Percentiles rank a stretch among this genome's conserved stretches.
Evolutionary conservation across 2,329 filamentous ascomycete genomes (phyloP).

Genomic region (Teratosphaeria gauchensis): DNA sequence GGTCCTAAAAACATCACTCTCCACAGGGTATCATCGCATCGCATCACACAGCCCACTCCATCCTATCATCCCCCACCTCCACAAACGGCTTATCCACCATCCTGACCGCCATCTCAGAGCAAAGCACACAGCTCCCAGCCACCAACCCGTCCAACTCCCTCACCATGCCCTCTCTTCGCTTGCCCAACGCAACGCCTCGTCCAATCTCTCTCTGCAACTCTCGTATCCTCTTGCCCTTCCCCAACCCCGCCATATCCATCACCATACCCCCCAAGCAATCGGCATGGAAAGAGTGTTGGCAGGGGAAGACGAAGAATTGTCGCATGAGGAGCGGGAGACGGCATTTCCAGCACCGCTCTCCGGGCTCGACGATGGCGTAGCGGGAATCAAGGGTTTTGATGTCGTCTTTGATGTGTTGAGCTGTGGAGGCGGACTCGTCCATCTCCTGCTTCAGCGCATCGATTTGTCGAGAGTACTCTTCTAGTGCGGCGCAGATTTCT

Average conservation of each 20-base stretch:
- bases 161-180: constrained; percentile 71
- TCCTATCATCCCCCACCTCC: constrained; percentile 57
- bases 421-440: constrained; percentile 86
- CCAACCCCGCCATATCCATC: constrained; percentile 67
- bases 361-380: constrained; percentile 93
- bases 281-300: constrained; percentile 94
- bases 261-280: constrained; percentile 86
- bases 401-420: constrained; percentile 80
- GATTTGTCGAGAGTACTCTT: constrained; percentile 87
- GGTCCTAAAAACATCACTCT: not conserved
- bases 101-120: constrained; percentile 90
- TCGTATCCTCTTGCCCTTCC: constrained; percentile 67
- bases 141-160: constrained; percentile 86
- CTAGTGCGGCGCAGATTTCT: constrained; percentile 86
- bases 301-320: constrained; percentile 97
- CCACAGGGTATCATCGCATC: not conserved
- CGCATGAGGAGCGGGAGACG: constrained; percentile 74
- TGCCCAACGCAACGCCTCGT: constrained; percentile 57
- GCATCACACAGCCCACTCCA: constrained; percentile 63
- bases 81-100: constrained; percentile 91
- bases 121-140: constrained; percentile 82
- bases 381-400: constrained; percentile 77
- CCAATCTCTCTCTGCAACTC: constrained; percentile 79
- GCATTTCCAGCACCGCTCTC: constrained; percentile 88
- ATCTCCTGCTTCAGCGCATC: constrained; percentile 84